Evolutionary conservation across 2,329 filamentous ascomycete species (phyloP).

Genomic region (Ceratocystis albifundus): DNA sequence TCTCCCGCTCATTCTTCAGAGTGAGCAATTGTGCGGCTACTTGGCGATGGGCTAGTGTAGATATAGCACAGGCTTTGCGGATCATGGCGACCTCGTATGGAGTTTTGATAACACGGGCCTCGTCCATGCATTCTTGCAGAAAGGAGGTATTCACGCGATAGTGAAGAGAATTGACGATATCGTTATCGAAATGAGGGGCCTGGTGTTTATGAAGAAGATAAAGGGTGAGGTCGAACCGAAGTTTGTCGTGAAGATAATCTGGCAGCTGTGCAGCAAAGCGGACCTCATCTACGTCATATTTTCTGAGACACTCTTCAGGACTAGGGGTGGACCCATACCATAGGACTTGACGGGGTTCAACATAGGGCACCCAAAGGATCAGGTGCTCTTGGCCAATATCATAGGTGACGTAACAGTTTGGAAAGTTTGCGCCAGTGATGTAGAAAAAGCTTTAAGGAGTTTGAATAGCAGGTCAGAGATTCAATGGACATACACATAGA

Average conservation of each 20-base stretch:
- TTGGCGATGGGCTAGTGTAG: constrained; percentile 61
- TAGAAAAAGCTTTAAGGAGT: constrained; percentile 44
- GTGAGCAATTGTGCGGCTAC: constrained; percentile 53
- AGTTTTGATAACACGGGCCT: constrained; percentile 70
- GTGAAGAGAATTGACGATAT: constrained; percentile 28
- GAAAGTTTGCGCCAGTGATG: constrained; percentile 43
- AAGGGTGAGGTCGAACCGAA: constrained; percentile 29
- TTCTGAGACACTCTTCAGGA: constrained; percentile 47
- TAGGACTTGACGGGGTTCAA: constrained; percentile 49
- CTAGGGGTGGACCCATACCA: constrained; percentile 53
- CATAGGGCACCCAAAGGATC: constrained; percentile 61
- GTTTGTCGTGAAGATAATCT: constrained; percentile 33
- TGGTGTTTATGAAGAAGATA: constrained; percentile 41
- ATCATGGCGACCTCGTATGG: constrained; percentile 77
- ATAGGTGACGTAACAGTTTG: constrained; percentile 46
- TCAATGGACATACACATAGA: not conserved
- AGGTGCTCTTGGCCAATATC: constrained; percentile 50
- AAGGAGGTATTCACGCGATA: constrained; percentile 38
- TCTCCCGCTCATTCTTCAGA: constrained; percentile 66
- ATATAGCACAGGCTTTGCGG: constrained; percentile 68
- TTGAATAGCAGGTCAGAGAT: constrained; percentile 18
- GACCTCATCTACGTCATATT: constrained; percentile 61
- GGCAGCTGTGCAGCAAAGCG: constrained; percentile 46
- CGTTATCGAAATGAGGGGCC: constrained; percentile 31
- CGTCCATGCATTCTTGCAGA: constrained; percentile 63